Evolutionary conservation across 2,329 filamentous ascomycete species (phyloP), one percentile per base, ranked within the genome.

Genomic region (Claviceps pazoutovae): DNA sequence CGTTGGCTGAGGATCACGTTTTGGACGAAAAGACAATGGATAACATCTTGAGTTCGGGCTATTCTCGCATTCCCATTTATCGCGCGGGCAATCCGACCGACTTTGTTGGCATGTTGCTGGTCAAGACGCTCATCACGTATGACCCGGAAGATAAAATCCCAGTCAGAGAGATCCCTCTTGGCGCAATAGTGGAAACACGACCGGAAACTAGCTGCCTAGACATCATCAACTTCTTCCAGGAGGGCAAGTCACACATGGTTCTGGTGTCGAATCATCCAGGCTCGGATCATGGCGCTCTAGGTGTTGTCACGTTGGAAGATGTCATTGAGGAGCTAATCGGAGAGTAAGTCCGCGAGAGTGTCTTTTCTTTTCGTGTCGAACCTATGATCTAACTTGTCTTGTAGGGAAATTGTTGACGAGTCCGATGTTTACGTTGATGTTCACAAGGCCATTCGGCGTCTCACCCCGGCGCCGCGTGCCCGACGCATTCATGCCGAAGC

Each of bases 141-240:
- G 93, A 98, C 58, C 93, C 93, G 0, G 93, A 98, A 66, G 93
- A 98, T 63, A 80, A 79, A 62, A 87, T 86, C 62, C 81, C 81
- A 19, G 93, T 98, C 38, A 79, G 84, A 55, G 91, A 97, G 55
- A 96, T 98, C 64, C 83, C 89, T 7, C 75, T 98, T 49, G 93
- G 93, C 14, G 96, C 93, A 0, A 79, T 98, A 6, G 93, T 94
- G 1, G 93, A 98, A 67, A 98, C 93, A 0, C 81, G 88, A 9
- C 88, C 93, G 0, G 88, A 96, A 64, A 98, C 93, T 0, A 96
- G 90, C 71, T 98, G 93, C 65, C 71, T 98, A 52, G 93, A 98
- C 66, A 97, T 98, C 61, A 88, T 98, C 70, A 98, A 98, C 71
- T 98, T 96, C 69, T 98, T 98, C 73, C 93, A 98, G 68, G 93